Base-by-base conservation (phyloP, 2,329 filamentous ascomycete genomes). In the Fusarium zealandicum region DNA sequence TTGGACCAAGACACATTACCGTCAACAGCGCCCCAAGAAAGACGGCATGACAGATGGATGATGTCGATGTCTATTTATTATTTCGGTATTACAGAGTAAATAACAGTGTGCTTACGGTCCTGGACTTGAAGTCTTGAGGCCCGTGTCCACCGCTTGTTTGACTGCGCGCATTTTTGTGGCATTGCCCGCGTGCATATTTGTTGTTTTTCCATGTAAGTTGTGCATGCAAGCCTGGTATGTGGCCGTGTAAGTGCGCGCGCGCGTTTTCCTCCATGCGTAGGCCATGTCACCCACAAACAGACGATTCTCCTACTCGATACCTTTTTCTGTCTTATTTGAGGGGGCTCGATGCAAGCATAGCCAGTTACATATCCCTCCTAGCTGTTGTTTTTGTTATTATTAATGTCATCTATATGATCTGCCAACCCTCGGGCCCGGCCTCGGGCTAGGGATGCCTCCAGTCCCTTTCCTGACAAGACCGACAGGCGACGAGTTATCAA, bases 141-240 rank as follows among this genome's bases (percentile, higher is more conserved):
- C 22, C 32, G 32, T 25, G n/a, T 28, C 40, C 33, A 42, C 44
- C 40, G 41, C 36, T 49, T 46, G 32, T 48, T 46, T 47, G 42
- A 49, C 32, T 50, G 45, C 44, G 40, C 56, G 44, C 49, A 43
- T 59, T 54, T 39, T 46, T 50, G 49, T 33, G 30, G 42, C 45
- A 54, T 54, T 33, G 14, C 47, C 43, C 38, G 22, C 49, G 42
- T 44, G 37, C 51, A 56, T 59, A 47, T 54, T 59, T 59, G 37
- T 55, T 55, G 41, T 59, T 59, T 47, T 59, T 38, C 14, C n/a
- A 25, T 59, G 31, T 32, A 42, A 58, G 38, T 57, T 35, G 25
- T 52, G 55, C 30, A 58, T 52, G 27, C 22, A 41, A 32, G 39
- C 22, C 31, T 11, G 45, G 20, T 36, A 46, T 32, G 33, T 51